Conservation (phyloP, 495 filamentous ascomycete species). For the Lentithecium fluviatile region DNA sequence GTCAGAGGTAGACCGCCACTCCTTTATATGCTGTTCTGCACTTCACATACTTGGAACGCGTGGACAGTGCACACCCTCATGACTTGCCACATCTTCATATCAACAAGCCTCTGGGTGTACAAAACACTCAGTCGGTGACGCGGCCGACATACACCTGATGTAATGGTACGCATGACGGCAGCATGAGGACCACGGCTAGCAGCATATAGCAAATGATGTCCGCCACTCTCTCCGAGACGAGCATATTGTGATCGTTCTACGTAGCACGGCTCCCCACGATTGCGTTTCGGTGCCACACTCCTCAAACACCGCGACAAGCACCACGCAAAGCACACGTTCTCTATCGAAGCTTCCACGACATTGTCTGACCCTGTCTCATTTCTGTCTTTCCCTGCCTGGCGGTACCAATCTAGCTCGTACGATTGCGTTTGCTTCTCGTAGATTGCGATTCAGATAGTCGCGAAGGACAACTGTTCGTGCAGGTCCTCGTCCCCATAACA, state of each 20-base stretch:
- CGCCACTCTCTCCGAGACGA: no score
- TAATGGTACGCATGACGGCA: background rate
- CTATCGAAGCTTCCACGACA: background rate
- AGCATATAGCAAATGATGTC: no score
- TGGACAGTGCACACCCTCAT: no score
- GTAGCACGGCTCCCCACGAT: background rate
- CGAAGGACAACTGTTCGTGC: no score
- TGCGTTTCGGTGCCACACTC: background rate
- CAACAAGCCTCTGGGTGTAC: background rate
- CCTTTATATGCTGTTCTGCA: no score
- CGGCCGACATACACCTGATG: background rate
- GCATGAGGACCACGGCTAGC: background rate
- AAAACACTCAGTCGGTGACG: background rate
- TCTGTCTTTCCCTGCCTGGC: background rate
- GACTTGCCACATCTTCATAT: background rate
- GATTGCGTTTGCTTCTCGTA: no score
- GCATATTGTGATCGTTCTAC: background rate
- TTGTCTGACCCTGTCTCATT: background rate
- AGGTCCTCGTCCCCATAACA: no score
- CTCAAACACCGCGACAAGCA: background rate
- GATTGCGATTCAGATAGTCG: no score
- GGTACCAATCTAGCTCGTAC: background rate
- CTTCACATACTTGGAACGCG: no score
- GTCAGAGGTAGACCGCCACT: no score
- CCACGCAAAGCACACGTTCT: background rate